Evolutionary conservation across 768 basidiomycete species (phyloP).

Genomic region (Leccinum uliginosum): DNA sequence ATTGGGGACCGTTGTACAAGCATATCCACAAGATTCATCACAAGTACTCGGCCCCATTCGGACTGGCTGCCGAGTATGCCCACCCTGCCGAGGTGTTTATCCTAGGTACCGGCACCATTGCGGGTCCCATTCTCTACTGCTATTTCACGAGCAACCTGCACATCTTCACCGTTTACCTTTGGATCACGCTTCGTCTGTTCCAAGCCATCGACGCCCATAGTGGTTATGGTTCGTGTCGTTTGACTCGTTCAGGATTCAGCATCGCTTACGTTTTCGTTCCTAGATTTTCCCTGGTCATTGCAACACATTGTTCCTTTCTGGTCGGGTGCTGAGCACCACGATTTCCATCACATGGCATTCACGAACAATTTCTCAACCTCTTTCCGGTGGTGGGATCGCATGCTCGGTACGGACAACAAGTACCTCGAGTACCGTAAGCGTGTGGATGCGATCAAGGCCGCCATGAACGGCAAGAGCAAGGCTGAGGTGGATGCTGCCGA

Average conservation of each 20-base stretch:
- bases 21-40: conserved; percentile 97
- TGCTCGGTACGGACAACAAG: conserved; percentile 88
- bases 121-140: conserved; percentile 84
- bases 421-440: conserved; percentile 77
- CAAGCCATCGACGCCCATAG: conserved; percentile 98
- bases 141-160: conserved; percentile 70
- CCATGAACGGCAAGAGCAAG: conserved; percentile 48
- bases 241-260: not conserved
- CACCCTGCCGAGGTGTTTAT: conserved; percentile 97
- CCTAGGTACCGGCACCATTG: conserved; percentile 87
- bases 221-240: conserved; percentile 71
- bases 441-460: conserved; percentile 55
- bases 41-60: conserved; percentile 95
- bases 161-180: conserved; percentile 88
- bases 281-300: conserved; percentile 97
- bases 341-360: conserved; percentile 98
- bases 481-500: conserved; percentile 55
- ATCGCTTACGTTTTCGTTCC: not conserved
- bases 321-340: conserved; percentile 96
- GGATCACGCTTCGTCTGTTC: conserved; percentile 92
- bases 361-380: conserved; percentile 91
- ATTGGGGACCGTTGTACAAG: conserved; percentile 81
- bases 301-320: conserved; percentile 92
- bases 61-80: conserved; percentile 95
- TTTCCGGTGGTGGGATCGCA: conserved; percentile 89